A percentile compares a stretch with the other conserved stretches of the same genome.
These are phyloP conservation scores for Botrytis squamosa DNA, from an alignment of 2,329 filamentous ascomycete genomes.

Conservation along the genomic window DNA sequence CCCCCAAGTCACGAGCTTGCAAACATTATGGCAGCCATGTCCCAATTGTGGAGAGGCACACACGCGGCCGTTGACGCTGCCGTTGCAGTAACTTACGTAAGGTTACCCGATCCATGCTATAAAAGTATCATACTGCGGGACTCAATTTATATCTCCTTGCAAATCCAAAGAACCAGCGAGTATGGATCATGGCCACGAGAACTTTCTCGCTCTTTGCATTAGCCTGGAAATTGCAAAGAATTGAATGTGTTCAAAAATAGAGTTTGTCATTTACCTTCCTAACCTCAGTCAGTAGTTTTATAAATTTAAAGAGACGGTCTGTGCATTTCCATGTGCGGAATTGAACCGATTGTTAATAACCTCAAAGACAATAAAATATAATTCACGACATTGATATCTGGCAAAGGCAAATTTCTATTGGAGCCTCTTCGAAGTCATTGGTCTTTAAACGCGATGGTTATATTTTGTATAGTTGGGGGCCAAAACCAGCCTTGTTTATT, in stretches of 20 bases:
- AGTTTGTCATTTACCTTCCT: neutral
- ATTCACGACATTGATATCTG: neutral
- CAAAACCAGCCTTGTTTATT: neutral
- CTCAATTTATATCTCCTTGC: neutral
- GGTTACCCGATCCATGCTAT: neutral
- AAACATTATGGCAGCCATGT: neutral
- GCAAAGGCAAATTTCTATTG: neutral
- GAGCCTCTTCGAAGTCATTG: neutral
- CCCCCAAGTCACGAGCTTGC: neutral
- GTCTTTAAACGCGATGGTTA: neutral
- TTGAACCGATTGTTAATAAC: neutral
- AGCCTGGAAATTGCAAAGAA: neutral
- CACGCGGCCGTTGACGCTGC: conserved; percentile 3
- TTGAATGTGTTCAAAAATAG: neutral
- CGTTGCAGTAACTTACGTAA: neutral
- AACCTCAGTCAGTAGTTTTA: no score
- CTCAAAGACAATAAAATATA: neutral
- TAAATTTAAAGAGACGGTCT: neutral
- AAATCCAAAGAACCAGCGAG: neutral
- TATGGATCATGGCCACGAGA: neutral
- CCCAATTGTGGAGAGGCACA: neutral
- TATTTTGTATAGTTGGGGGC: neutral
- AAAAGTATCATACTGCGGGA: neutral
- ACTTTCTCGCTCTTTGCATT: neutral
- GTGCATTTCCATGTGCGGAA: neutral